Base-by-base conservation (phyloP, 2,329 filamentous ascomycete genomes). In the Botrytis elliptica region DNA sequence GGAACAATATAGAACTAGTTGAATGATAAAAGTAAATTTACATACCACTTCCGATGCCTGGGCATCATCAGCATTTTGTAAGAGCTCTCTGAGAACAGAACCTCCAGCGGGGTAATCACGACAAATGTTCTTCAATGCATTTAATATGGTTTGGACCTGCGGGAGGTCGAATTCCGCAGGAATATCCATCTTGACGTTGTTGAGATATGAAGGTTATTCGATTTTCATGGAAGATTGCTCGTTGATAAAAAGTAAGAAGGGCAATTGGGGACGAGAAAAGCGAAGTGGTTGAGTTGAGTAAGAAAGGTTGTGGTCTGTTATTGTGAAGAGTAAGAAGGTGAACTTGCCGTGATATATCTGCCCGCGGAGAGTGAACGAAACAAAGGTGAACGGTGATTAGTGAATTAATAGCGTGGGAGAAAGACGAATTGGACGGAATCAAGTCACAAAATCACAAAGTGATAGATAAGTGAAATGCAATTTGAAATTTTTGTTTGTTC, bases 61-160 rank as follows among this genome's bases (percentile, higher is more conserved):
- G 44, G 96, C 96, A 85, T 99, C 96, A 79, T 96, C 95, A 33
- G 96, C 96, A 82, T 99, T 99, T 81, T 98, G 96, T 64, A 99
- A 94, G 75, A 98, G 90, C 82, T 99, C 96, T 85, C 96, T 90
- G 29, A 98, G 85, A 10, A 88, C 91, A 8, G 88, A 93, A 29
- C 91, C 95, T 96, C 85, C 98, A 94, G 79, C 95, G 93, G 18
- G 95, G 97, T 82, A 82, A 57, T 82, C 80, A 40, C 78, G 77
- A 73, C 80, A 79, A 16, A 81, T 80, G 18, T 80, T 81, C 33
- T 78, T 78, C 9, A 82, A 76, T 1, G 80, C 77, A 6, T 74
- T 79, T 1, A 78, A 79, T 55, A 81, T 72, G 4, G 73, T 74
- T 57, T 81, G 80, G 5, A 71, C 68, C 57, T 81, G 80, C 7